Conservation (phyloP, 192 early-diverging fungal genomes). For the Funneliformis mosseae region DNA sequence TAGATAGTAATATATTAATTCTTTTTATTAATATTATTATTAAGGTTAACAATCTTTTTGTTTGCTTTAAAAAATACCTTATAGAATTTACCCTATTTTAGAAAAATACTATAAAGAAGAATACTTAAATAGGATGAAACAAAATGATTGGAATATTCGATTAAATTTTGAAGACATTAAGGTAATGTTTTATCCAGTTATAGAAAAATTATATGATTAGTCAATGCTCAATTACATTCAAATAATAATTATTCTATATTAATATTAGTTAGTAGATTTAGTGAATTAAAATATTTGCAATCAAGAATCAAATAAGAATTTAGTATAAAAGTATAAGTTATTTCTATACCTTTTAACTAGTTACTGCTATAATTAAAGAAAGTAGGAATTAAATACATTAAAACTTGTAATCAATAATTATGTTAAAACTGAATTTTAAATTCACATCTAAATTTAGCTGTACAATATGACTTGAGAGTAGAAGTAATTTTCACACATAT, state of each 20-base stretch:
- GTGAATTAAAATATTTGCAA: conserved; percentile 56
- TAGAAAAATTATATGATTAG: conserved; percentile 51
- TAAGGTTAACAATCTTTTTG: neutral
- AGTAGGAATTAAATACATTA: neutral
- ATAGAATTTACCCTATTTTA: neutral
- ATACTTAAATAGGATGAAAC: neutral
- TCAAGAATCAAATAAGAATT: conserved; percentile 56
- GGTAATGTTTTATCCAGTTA: conserved; percentile 53
- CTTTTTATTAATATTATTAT: neutral
- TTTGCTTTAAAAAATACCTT: neutral
- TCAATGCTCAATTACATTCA: conserved; percentile 51
- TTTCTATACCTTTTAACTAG: conserved; percentile 55
- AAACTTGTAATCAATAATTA: neutral
- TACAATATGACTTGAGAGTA: conserved; percentile 45
- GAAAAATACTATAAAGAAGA: conserved; percentile 6
- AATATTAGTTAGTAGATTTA: conserved; percentile 60
- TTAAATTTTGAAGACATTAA: conserved; percentile 2
- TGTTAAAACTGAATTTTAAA: no score
- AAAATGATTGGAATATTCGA: neutral
- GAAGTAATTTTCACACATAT: neutral
- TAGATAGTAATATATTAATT: neutral
- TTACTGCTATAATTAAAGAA: conserved; percentile 55
- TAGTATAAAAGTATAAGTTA: conserved; percentile 44
- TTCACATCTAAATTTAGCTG: conserved; percentile 18
- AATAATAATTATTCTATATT: conserved; percentile 45